These are phyloP conservation scores for Termitomyces sp. DNA, from an alignment of 768 basidiomycete genomes.

Conservation along the genomic window DNA sequence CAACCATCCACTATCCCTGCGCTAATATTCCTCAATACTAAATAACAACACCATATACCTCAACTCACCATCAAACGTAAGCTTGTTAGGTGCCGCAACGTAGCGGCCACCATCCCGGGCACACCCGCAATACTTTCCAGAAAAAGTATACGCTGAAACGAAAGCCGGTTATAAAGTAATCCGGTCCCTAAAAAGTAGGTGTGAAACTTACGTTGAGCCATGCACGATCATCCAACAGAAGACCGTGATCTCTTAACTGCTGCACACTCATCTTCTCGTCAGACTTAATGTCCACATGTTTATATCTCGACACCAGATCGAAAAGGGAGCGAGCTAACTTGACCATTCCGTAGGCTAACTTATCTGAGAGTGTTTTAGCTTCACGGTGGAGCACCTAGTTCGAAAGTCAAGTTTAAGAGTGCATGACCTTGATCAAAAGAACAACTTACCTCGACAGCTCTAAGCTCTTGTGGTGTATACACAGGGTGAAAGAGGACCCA, in stretches of 20 bases:
- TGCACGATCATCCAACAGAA: constrained; percentile 63
- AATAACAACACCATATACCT: background rate
- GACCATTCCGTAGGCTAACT: constrained; percentile 63
- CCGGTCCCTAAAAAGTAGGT: background rate
- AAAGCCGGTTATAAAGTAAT: background rate
- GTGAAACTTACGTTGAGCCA: constrained; percentile 63
- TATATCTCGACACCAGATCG: constrained; percentile 84
- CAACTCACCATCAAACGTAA: constrained; percentile 75
- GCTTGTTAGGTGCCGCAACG: constrained; percentile 82
- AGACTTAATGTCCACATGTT: constrained; percentile 61
- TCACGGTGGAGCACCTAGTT: constrained; percentile 64
- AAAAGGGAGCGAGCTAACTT: constrained; percentile 58
- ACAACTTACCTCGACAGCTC: constrained; percentile 56
- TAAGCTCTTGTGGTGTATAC: constrained; percentile 70
- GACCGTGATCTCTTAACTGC: constrained; percentile 70
- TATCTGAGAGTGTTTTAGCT: constrained; percentile 65
- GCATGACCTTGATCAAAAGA: background rate
- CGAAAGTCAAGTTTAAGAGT: background rate
- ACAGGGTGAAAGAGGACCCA: constrained; percentile 96
- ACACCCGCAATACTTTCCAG: constrained; percentile 92
- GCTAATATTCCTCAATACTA: constrained; percentile 23
- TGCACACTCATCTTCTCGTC: constrained; percentile 60
- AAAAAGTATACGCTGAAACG: constrained; percentile 42
- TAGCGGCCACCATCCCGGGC: constrained; percentile 93
- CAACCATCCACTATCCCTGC: constrained; percentile 48